phyloP scores from a whole-genome alignment of 2,329 filamentous ascomycete genomes.

The Bimuria novae-zelandiae region DNA sequence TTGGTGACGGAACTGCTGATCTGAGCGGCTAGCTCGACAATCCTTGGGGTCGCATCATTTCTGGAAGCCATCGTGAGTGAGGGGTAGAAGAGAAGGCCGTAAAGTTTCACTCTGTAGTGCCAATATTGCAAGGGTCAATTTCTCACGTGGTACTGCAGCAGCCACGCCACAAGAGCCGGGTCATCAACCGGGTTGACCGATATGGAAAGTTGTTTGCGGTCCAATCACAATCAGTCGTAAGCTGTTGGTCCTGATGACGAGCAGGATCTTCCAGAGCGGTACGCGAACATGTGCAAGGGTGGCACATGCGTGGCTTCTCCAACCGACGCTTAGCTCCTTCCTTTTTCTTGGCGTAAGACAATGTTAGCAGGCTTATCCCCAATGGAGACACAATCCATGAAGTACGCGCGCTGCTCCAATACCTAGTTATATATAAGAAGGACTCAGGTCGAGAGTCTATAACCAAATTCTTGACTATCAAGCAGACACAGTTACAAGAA shows the following conservation, averaged over 20 bases:
- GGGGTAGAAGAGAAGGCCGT: conserved; percentile 7
- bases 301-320: background rate
- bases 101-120: background rate
- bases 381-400: too few relatives aligned
- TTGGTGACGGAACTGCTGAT: conserved; percentile 15
- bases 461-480: too few relatives aligned
- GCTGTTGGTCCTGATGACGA: too few relatives aligned
- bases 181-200: background rate
- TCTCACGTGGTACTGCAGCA: background rate
- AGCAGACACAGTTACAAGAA: too few relatives aligned
- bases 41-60: conserved; percentile 15
- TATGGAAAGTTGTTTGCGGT: background rate
- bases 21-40: conserved; percentile 20
- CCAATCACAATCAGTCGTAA: too few relatives aligned
- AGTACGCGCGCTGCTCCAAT: too few relatives aligned
- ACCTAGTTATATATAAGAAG: too few relatives aligned
- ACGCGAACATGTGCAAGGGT: background rate
- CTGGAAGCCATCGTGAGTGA: conserved; percentile 8
- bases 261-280: too few relatives aligned
- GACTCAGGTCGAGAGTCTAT: too few relatives aligned
- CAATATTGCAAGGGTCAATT: background rate
- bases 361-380: too few relatives aligned
- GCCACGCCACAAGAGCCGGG: background rate
- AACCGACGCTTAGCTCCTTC: background rate
- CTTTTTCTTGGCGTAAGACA: too few relatives aligned